Evolutionary conservation across 257 asterid genomes (phyloP).

Genomic region (Solanum arcanum): DNA sequence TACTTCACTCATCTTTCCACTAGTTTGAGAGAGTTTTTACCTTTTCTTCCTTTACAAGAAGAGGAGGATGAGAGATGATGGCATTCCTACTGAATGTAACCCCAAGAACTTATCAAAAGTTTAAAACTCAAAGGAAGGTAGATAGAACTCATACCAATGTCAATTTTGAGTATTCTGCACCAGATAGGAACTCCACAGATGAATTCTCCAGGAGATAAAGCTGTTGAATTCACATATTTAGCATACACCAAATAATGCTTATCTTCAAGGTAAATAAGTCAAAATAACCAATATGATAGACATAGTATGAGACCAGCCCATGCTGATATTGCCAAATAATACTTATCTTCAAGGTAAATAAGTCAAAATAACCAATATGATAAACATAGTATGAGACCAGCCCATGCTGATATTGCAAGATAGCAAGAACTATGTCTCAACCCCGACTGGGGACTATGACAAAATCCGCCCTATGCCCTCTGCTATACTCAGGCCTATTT

Average conservation of each 20-base stretch:
- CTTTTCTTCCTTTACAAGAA: not conserved
- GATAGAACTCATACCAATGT: conserved; percentile 57
- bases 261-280: not conserved
- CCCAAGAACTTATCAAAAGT: not conserved
- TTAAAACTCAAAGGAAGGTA: conserved; percentile 2
- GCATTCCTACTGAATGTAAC: not conserved
- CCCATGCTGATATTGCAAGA: not conserved
- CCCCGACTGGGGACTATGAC: not conserved
- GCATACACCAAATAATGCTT: not conserved
- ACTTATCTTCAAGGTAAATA: not conserved
- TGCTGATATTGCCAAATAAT: not conserved
- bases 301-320: not conserved
- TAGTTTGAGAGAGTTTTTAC: not conserved
- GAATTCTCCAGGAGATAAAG: conserved; percentile 83
- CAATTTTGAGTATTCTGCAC: conserved; percentile 87
- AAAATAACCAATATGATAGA: not conserved
- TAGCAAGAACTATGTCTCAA: not conserved
- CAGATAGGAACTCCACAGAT: conserved; percentile 86
- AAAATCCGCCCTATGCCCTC: not conserved
- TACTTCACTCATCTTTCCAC: not conserved
- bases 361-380: not conserved
- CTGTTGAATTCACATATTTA: conserved; percentile 25
- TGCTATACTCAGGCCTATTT: not conserved
- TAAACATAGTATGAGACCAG: not conserved
- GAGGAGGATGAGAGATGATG: not conserved